Conservation (phyloP, 441 rosid species). For the Viola pubescens region DNA sequence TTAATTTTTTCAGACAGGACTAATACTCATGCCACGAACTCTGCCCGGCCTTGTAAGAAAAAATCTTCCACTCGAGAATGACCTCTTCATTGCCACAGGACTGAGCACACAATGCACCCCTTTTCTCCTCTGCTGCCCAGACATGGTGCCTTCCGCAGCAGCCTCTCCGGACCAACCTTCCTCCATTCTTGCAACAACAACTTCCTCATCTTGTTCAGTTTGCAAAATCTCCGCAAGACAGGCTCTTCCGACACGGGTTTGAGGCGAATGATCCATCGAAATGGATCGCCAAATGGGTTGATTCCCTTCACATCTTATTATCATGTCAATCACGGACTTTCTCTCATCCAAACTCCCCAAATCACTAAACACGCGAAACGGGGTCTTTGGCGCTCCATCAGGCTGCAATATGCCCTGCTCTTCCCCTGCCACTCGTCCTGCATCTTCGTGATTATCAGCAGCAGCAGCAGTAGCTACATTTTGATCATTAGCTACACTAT, state of each 20-base stretch:
- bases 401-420: constrained; percentile 10
- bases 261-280: constrained; percentile 54
- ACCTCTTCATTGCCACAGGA: constrained; percentile 40
- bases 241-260: constrained; percentile 16
- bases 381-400: constrained; percentile 21
- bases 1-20: constrained; percentile 17
- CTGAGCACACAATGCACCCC: constrained; percentile 18
- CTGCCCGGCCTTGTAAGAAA: constrained; percentile 38
- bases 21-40: constrained; percentile 12
- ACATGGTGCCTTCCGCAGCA: constrained; percentile 20
- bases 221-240: constrained; percentile 22
- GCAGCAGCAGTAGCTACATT: constrained; percentile 15
- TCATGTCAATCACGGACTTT: constrained; percentile 27
- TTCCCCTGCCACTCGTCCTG: constrained; percentile 14
- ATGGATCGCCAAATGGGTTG: constrained; percentile 38
- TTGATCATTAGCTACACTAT: constrained; percentile 14
- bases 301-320: constrained; percentile 17
- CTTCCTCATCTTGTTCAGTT: constrained; percentile 18
- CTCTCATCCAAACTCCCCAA: constrained; percentile 31
- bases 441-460: constrained; percentile 8
- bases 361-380: constrained; percentile 30
- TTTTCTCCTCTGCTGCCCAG: constrained; percentile 16
- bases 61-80: constrained; percentile 58
- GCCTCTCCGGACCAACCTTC: constrained; percentile 15
- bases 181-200: background rate